Conservation (phyloP, 257 asterid species). For the Craterostigma plantagineum region DNA sequence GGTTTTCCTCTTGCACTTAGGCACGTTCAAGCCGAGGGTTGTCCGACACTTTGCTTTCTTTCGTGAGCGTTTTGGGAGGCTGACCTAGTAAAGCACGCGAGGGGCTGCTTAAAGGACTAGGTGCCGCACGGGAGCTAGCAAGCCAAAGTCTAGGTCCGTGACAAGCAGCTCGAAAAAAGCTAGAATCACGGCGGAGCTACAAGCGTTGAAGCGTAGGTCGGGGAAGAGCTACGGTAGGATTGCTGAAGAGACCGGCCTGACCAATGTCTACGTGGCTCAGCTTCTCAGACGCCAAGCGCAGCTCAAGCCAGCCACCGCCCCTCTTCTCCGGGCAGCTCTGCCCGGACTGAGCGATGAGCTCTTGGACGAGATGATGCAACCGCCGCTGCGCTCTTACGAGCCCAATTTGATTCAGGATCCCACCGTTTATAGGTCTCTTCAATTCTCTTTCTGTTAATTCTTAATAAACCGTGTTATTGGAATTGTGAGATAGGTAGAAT, state of each 20-base stretch:
- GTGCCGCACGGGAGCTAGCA: no score
- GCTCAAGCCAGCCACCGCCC: conserved; percentile 73
- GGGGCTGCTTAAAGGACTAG: no score
- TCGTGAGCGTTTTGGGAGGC: no score
- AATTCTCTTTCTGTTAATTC: no score
- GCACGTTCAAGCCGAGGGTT: no score
- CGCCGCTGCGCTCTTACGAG: conserved; percentile 66
- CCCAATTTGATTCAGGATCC: conserved; percentile 74
- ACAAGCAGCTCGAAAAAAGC: conserved; percentile 15
- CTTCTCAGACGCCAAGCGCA: conserved; percentile 84
- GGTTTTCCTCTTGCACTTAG: no score
- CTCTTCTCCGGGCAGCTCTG: conserved; percentile 48
- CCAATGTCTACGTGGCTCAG: conserved; percentile 95
- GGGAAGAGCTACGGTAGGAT: conserved; percentile 52
- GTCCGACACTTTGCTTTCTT: no score
- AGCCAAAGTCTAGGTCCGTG: no score
- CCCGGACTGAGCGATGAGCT: conserved; percentile 46
- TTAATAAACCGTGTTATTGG: not conserved
- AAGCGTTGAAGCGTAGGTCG: conserved; percentile 39
- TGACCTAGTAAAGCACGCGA: no score
- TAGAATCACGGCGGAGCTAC: conserved; percentile 26
- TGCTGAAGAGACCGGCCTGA: conserved; percentile 70
- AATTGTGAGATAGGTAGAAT: no score
- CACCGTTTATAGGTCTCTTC: conserved; percentile 63
- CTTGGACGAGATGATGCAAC: conserved; percentile 46